These are phyloP conservation scores for Wickerhamomyces sp. DNA, from an alignment of 1,139 yeast genomes.

Conservation along the genomic window DNA sequence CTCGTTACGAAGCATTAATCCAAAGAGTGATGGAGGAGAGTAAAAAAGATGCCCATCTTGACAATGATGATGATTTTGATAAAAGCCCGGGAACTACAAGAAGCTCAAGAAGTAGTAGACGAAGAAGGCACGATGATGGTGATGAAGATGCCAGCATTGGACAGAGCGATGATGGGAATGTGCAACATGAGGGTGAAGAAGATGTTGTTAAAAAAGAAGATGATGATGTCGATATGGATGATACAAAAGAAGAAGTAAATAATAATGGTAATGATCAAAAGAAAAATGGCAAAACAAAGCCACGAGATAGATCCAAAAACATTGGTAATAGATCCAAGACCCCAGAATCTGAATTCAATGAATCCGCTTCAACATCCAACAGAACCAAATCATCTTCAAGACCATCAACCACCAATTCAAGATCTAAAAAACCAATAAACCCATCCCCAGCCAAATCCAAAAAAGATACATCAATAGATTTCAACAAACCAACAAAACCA, in stretches of 20 bases:
- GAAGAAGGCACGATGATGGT: slow-evolving; percentile 15
- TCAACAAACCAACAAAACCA: slow-evolving; percentile 74
- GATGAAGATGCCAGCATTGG: slow-evolving; percentile 13
- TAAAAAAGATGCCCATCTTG: slow-evolving; percentile 24
- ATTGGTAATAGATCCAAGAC: slow-evolving; percentile 2
- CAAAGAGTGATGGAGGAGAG: slow-evolving; percentile 34
- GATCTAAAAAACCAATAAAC: slow-evolving; percentile 1
- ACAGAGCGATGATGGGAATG: slow-evolving; percentile 6
- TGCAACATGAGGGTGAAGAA: slow-evolving; percentile 1
- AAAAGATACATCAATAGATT: slow-evolving; percentile 27
- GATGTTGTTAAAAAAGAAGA: slow-evolving; percentile 11
- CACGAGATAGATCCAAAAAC: slow-evolving; percentile 5
- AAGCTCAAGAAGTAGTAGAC: slow-evolving; percentile 23
- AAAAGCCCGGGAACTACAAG: slow-evolving; percentile 19
- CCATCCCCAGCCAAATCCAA: slow-evolving; percentile 12
- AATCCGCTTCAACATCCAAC: slow-evolving; percentile 5
- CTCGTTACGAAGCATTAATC: slow-evolving; percentile 32
- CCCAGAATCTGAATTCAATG: slow-evolving; percentile 16
- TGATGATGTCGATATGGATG: slow-evolving; percentile 6
- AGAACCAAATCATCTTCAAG: slow-evolving; percentile 12
- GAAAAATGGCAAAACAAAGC: slow-evolving; percentile 1
- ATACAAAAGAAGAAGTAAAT: slow-evolving; percentile 3
- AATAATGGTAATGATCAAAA: neutral
- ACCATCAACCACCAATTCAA: slow-evolving; percentile 8
- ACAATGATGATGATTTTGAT: slow-evolving; percentile 25